Evolutionary conservation across 306 rosid genomes (phyloP).

Genomic region (Gillenia trifoliata): DNA sequence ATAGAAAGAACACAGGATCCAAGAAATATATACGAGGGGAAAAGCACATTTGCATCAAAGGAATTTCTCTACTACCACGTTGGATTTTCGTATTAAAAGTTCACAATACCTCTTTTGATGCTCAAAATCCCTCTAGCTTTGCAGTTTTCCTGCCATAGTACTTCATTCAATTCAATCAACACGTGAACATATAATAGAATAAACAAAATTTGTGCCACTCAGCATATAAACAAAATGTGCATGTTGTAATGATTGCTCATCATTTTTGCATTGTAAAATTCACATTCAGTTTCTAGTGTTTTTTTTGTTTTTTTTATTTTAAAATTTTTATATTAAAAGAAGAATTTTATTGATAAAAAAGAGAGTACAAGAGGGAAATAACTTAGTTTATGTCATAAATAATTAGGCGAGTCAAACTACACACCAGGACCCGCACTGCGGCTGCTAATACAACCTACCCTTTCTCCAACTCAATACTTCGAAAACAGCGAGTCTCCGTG

Average conservation of each 20-base stretch:
- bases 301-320: too few species aligned
- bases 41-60: not conserved
- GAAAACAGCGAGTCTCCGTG: not conserved
- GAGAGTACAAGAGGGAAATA: too few species aligned
- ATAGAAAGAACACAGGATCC: not conserved
- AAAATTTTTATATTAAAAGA: too few species aligned
- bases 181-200: not conserved
- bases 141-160: constrained; percentile 54
- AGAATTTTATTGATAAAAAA: too few species aligned
- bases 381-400: too few species aligned
- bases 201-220: not conserved
- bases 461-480: too few species aligned
- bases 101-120: constrained; percentile 80
- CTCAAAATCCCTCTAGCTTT: constrained; percentile 85
- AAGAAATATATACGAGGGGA: not conserved
- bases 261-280: not conserved
- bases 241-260: not conserved
- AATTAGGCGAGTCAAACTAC: too few species aligned
- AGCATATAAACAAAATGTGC: not conserved
- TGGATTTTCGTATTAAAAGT: constrained; percentile 7
- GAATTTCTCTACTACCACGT: not conserved
- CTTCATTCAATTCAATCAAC: constrained; percentile 1
- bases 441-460: too few species aligned
- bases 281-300: not conserved
- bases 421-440: too few species aligned